phyloP scores from a whole-genome alignment of 2,329 filamentous ascomycete genomes.

The Rutstroemia sp. region DNA sequence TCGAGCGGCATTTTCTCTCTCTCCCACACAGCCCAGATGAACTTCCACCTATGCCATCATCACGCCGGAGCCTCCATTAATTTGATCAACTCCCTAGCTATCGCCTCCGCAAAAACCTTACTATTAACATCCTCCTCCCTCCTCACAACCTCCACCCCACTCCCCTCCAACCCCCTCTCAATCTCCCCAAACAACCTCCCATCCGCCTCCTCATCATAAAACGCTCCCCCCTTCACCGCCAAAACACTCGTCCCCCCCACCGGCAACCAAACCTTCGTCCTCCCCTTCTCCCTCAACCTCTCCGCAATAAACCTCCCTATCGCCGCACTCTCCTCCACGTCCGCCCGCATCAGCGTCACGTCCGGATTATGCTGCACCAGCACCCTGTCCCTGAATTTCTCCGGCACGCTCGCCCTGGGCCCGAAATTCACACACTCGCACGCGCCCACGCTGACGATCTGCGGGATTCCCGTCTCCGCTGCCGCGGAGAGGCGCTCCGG shows the following conservation, averaged over 20 bases:
- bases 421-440: conserved; percentile 46
- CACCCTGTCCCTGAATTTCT: conserved; percentile 41
- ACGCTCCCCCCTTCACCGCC: conserved; percentile 44
- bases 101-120: conserved; percentile 38
- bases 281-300: conserved; percentile 39
- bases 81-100: conserved; percentile 32
- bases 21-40: too few species aligned
- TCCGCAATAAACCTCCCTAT: conserved; percentile 49
- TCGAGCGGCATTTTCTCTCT: too few species aligned
- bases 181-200: conserved; percentile 47
- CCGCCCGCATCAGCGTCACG: conserved; percentile 60
- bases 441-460: conserved; percentile 42
- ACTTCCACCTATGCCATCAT: not conserved
- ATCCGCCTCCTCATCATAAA: conserved; percentile 39
- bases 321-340: conserved; percentile 43
- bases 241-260: conserved; percentile 54
- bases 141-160: conserved; percentile 41
- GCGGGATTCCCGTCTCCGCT: conserved; percentile 48
- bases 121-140: conserved; percentile 49
- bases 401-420: conserved; percentile 45
- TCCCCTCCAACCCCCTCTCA: conserved; percentile 39
- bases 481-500: conserved; percentile 49
- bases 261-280: conserved; percentile 52
- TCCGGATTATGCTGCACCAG: conserved; percentile 59
- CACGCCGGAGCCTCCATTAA: not conserved